Percentiles rank a stretch among this genome's conserved stretches.
phyloP scores from a whole-genome alignment of 1,139 yeast genomes.

The Magnusiomyces paraingens region DNA sequence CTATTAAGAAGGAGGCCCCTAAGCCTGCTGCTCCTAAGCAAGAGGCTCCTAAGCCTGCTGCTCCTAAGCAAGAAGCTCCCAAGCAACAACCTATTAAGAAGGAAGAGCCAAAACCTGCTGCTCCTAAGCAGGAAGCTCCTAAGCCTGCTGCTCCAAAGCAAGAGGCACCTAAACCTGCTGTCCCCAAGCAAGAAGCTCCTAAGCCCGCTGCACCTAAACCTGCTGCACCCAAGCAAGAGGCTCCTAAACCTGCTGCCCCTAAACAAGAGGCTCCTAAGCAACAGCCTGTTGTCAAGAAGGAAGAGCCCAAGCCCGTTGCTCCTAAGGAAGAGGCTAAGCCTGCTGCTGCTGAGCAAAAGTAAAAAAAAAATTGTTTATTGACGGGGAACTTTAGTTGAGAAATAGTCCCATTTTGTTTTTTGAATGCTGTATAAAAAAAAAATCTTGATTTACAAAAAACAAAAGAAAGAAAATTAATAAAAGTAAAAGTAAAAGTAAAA shows the following conservation, averaged over 20 bases:
- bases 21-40: conserved; percentile 10
- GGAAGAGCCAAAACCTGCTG: conserved; percentile 9
- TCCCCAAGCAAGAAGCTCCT: neutral
- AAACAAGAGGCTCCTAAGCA: too few species aligned
- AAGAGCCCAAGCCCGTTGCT: conserved; percentile 25
- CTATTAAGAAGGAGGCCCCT: conserved; percentile 8
- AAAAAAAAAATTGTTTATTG: neutral
- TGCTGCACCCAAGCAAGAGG: conserved; percentile 26
- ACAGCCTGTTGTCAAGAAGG: conserved; percentile 22
- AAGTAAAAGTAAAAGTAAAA: neutral
- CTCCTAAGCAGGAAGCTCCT: neutral
- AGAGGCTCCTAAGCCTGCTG: conserved; percentile 6
- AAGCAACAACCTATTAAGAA: conserved; percentile 5
- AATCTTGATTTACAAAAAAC: too few species aligned
- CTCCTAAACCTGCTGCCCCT: conserved; percentile 27
- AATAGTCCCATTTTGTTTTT: too few species aligned
- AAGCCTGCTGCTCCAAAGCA: neutral
- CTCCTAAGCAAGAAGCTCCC: conserved; percentile 7
- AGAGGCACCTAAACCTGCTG: conserved; percentile 9
- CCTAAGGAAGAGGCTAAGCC: conserved; percentile 24
- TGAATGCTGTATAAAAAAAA: too few species aligned
- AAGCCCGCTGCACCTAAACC: conserved; percentile 15
- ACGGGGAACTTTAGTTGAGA: too few species aligned
- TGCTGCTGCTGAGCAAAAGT: neutral
- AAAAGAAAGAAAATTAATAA: too few species aligned